phyloP scores from a whole-genome alignment of 1,284 basidiomycete species.

The Fomitopsis pinicola region DNA sequence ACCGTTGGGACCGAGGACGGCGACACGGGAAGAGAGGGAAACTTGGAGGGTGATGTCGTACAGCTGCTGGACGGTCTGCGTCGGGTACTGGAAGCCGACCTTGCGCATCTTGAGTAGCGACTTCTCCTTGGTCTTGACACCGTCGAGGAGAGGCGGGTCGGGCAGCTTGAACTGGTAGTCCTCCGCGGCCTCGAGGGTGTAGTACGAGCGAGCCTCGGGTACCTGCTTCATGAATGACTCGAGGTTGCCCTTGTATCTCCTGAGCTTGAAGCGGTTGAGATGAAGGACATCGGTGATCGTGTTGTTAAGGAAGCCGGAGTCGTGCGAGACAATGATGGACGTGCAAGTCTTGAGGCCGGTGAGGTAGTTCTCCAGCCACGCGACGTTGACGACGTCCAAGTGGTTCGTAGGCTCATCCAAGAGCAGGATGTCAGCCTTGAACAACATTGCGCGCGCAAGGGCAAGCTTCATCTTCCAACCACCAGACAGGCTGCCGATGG shows the following conservation, averaged over 20 bases:
- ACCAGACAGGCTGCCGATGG: slow-evolving; percentile 93
- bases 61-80: slow-evolving; percentile 81
- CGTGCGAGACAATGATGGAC: slow-evolving; percentile 98
- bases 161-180: slow-evolving; percentile 98
- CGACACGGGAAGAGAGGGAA: slow-evolving; percentile 95
- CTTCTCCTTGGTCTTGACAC: slow-evolving; percentile 99
- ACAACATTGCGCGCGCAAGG: slow-evolving; percentile 96
- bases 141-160: slow-evolving; percentile 92
- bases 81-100: slow-evolving; percentile 96
- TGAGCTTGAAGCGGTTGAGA: slow-evolving; percentile 98
- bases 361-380: slow-evolving; percentile 96
- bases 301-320: slow-evolving; percentile 98
- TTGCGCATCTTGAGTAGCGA: slow-evolving; percentile 96
- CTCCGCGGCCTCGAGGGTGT: slow-evolving; percentile 90
- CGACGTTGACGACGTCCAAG: slow-evolving; percentile 95
- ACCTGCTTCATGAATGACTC: slow-evolving; percentile 93
- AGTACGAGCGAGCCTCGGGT: slow-evolving; percentile 98
- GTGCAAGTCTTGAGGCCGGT: slow-evolving; percentile 87
- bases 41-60: slow-evolving; percentile 96
- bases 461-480: slow-evolving; percentile 99
- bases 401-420: slow-evolving; percentile 99
- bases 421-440: slow-evolving; percentile 96
- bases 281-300: slow-evolving; percentile 98
- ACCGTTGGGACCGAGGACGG: slow-evolving; percentile 95
- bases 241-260: slow-evolving; percentile 96